Percentiles rank a stretch among this genome's conserved stretches.
Evolutionary conservation across 495 filamentous ascomycete genomes (phyloP).

Genomic region (Penicillium angulare): DNA sequence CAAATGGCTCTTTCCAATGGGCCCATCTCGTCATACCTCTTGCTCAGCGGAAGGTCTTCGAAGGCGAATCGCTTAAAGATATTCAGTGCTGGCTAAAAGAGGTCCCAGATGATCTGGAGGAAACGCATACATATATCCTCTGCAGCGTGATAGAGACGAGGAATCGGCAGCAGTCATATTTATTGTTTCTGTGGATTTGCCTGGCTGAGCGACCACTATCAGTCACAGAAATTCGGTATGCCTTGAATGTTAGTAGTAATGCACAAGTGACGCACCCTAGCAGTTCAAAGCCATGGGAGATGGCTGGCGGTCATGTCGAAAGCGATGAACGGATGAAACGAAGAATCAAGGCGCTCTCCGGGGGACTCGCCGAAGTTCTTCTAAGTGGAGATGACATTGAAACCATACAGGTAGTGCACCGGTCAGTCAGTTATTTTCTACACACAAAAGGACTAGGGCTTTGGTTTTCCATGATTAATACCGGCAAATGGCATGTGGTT

Average conservation of each 20-base stretch:
- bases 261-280: background rate
- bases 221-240: slow-evolving; percentile 16
- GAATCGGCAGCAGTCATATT: slow-evolving; percentile 3
- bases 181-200: slow-evolving; percentile 14
- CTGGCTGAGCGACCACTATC: slow-evolving; percentile 15
- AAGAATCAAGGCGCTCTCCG: slow-evolving; percentile 10
- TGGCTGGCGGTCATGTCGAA: background rate
- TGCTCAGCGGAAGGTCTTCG: background rate
- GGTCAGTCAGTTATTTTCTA: slow-evolving; percentile 18
- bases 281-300: background rate
- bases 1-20: slow-evolving; percentile 6
- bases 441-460: slow-evolving; percentile 8
- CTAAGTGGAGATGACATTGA: background rate
- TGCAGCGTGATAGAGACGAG: slow-evolving; percentile 2
- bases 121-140: slow-evolving; percentile 11
- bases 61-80: slow-evolving; percentile 5
- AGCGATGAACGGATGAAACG: slow-evolving; percentile 9
- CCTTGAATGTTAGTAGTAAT: slow-evolving; percentile 4
- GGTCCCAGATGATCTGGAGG: slow-evolving; percentile 3
- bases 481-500: background rate
- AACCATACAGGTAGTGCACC: slow-evolving; percentile 14
- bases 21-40: slow-evolving; percentile 9
- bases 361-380: slow-evolving; percentile 12
- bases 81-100: slow-evolving; percentile 6
- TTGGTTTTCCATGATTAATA: slow-evolving; percentile 14